phyloP scores from a whole-genome alignment of 2,329 filamentous ascomycete genomes.

The Aspergillus nomiae region DNA sequence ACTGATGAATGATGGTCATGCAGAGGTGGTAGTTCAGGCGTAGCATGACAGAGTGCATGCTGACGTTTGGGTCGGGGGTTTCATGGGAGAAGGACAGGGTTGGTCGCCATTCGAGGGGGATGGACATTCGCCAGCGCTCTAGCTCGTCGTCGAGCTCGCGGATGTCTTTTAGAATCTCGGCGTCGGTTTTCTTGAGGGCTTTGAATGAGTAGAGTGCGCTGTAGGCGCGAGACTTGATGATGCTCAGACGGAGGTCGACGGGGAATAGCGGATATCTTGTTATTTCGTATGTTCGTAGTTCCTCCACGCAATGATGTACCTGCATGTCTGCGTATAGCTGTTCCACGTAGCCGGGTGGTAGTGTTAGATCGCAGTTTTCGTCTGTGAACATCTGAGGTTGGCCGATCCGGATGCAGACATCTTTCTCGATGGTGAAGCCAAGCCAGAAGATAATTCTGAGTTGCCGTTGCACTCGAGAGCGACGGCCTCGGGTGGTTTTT shows the following conservation, averaged over 20 bases:
- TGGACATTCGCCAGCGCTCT: constrained; percentile 56
- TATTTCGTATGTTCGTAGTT: constrained; percentile 27
- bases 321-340: constrained; percentile 26
- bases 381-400: constrained; percentile 56
- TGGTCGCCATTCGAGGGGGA: constrained; percentile 51
- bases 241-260: constrained; percentile 52
- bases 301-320: constrained; percentile 17
- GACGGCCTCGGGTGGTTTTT: constrained; percentile 13
- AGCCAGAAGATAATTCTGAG: constrained; percentile 56
- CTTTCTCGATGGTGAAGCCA: constrained; percentile 58
- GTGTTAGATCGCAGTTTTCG: constrained; percentile 55
- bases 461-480: constrained; percentile 27
- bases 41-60: constrained; percentile 52
- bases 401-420: constrained; percentile 56
- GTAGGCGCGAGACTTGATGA: constrained; percentile 56
- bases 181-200: constrained; percentile 54
- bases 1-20: constrained; percentile 58
- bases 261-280: constrained; percentile 42
- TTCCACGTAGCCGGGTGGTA: constrained; percentile 48
- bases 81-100: constrained; percentile 48
- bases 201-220: constrained; percentile 53
- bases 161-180: constrained; percentile 57
- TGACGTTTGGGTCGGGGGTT: constrained; percentile 35
- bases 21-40: constrained; percentile 60
- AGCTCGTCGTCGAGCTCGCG: constrained; percentile 60